Percentiles rank a stretch among this genome's conserved stretches.
Evolutionary conservation across 371 early-diverging fungal genomes (phyloP).

Genomic region (Mortierella sp.): DNA sequence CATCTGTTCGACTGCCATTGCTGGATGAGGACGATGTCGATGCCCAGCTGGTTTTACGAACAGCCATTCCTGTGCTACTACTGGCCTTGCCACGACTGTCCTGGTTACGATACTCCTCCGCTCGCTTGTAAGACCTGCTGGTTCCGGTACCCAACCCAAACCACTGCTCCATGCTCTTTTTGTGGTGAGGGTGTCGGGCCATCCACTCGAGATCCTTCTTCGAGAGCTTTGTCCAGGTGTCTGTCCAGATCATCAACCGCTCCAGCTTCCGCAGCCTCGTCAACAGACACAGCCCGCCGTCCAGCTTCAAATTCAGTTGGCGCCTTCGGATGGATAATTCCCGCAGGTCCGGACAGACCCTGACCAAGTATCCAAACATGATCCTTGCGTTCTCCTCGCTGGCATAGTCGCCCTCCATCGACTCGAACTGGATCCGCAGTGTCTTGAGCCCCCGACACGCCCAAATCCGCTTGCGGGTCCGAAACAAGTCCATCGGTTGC

Average conservation of each 20-base stretch:
- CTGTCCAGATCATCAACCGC: constrained; percentile 13
- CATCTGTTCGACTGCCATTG: background rate
- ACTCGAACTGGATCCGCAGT: constrained; percentile 4
- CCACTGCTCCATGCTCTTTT: background rate
- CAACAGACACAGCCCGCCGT: constrained; percentile 18
- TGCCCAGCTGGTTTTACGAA: background rate
- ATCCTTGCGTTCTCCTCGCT: constrained; percentile 16
- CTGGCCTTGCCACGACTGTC: background rate
- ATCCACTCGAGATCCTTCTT: constrained; percentile 34
- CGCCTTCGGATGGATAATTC: constrained; percentile 7
- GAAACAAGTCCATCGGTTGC: background rate
- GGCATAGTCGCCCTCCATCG: background rate
- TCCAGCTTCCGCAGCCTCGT: constrained; percentile 14
- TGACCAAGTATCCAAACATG: constrained; percentile 35
- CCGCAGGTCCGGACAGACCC: constrained; percentile 23
- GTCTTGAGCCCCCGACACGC: constrained; percentile 28
- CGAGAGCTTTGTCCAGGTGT: background rate
- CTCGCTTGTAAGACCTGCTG: background rate
- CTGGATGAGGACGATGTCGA: constrained; percentile 5
- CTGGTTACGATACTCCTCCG: background rate
- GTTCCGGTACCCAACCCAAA: background rate
- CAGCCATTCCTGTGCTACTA: background rate
- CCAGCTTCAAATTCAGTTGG: constrained; percentile 7
- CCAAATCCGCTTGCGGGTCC: constrained; percentile 15
- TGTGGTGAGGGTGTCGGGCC: background rate